Conservation (phyloP, 1,284 basidiomycete species). For the Ustilago trichophora region DNA sequence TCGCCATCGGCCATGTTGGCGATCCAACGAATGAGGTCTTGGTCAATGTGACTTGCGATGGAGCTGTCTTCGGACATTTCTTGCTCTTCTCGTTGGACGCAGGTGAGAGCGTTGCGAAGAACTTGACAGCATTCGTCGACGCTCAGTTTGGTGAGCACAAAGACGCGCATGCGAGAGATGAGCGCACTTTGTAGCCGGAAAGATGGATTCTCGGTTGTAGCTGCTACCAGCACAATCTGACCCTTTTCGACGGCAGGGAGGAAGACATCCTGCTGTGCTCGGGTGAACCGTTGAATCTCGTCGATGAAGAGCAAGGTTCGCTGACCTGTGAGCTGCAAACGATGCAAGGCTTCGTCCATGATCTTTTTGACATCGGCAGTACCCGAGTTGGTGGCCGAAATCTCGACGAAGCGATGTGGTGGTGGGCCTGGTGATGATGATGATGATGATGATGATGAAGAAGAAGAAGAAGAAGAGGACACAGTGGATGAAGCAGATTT, state of each 20-base stretch:
- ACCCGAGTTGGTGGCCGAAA: conserved; percentile 71
- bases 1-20: conserved; percentile 61
- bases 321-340: conserved; percentile 76
- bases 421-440: conserved; percentile 11
- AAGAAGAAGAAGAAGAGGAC: conserved; percentile 69
- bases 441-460: conserved; percentile 70
- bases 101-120: conserved; percentile 36
- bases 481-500: conserved; percentile 75
- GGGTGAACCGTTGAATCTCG: conserved; percentile 84
- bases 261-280: conserved; percentile 76
- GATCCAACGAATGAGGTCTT: conserved; percentile 55
- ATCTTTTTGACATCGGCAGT: conserved; percentile 81
- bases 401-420: conserved; percentile 57
- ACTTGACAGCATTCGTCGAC: conserved; percentile 51
- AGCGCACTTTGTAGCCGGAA: conserved; percentile 77
- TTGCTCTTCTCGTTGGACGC: conserved; percentile 23
- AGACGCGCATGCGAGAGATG: conserved; percentile 78
- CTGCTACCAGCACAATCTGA: conserved; percentile 74
- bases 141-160: conserved; percentile 58
- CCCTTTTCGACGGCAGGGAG: conserved; percentile 46
- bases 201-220: conserved; percentile 91
- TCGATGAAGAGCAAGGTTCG: conserved; percentile 81
- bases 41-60: conserved; percentile 58
- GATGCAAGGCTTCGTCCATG: conserved; percentile 81
- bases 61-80: neutral